Evolutionary conservation across 164 flowering plant genomes (phyloP).

Genomic region (Houttuynia cordata): DNA sequence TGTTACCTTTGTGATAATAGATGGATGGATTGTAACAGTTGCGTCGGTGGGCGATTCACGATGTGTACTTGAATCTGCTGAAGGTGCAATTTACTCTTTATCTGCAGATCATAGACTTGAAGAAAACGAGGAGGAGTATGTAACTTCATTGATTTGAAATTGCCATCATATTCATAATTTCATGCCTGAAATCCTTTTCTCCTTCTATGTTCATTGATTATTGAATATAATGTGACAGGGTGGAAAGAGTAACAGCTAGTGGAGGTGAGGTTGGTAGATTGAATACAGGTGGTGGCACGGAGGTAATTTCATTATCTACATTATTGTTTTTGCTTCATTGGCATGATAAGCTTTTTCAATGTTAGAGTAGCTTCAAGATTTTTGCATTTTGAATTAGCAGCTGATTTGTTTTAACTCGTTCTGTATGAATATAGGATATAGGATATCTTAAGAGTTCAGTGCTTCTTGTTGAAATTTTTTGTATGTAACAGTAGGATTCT

Average conservation of each 20-base stretch:
- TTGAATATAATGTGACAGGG: constrained; percentile 29
- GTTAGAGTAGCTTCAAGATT: no score
- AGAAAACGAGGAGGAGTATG: constrained; percentile 83
- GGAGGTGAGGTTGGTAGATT: constrained; percentile 99
- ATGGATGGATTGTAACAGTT: constrained; percentile 90
- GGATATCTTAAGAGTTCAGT: no score
- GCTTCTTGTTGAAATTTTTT: no score
- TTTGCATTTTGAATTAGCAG: not conserved
- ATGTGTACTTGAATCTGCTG: constrained; percentile 90
- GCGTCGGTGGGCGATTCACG: constrained; percentile 99
- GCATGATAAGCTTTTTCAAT: no score
- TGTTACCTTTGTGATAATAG: constrained; percentile 84
- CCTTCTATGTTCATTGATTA: not conserved
- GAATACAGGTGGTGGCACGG: constrained; percentile 86
- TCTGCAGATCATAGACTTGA: constrained; percentile 98
- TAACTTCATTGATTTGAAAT: not conserved
- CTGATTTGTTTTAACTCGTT: not conserved
- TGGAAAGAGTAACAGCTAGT: constrained; percentile 77
- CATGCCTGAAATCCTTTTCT: not conserved
- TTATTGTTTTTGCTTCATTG: not conserved
- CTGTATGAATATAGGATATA: no score
- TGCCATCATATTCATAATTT: not conserved
- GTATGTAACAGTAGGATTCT: no score
- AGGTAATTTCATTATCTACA: constrained; percentile 32
- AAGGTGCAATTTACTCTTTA: constrained; percentile 62